Evolutionary conservation across 179 eudicot genomes (phyloP), one percentile per base, ranked within the genome.

Genomic region (Monotropa hypopitys): DNA sequence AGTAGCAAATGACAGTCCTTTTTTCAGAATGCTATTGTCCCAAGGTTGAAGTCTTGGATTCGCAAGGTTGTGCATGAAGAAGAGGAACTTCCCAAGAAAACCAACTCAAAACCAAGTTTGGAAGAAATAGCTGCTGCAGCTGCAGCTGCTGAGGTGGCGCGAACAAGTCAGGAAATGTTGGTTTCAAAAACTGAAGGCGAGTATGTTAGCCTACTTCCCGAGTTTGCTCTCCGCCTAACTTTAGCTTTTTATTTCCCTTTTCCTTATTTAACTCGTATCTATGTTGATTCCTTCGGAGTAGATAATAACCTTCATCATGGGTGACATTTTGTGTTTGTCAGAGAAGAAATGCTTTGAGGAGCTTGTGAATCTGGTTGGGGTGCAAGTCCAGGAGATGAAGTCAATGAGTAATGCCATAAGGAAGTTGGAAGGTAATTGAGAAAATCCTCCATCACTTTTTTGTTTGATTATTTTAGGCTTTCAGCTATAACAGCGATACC

Each of bases 121-220:
- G 89, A 86, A 46, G 90, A 93, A 86, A 95, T 93, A 85, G 86
- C 97, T 65, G 97, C 97, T 9, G 97, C 97, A 0, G 87, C 89
- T 0, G 97, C 99, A 9, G 98, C 99, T 70, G 82, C 99, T 81
- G 98, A 91, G 82, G 91, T 91, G 74, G 98, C 98, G 18, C 91
- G 86, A 77, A 88, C 91, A 42, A 91, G 92, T 82, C 97, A 90
- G 81, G 98, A 93, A 69, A 93, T 96, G 97, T 74, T 90, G 88
- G 77, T 84, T 5, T 77, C 93, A 38, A 91, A 87, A 84, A 84
- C 76, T 61, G 98, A 93, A 88, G 98, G 99, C 89, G 77, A 47
- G 62, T 59, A 54, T 67, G 28, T 65, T 38, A 65, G 23, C 70
- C 32, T 68, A 10, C 56, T 61, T 50, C 33, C 67, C 32, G 4